Evolutionary conservation across 2,329 filamentous ascomycete genomes (phyloP).

Genomic region (Canariomyces notabilis): DNA sequence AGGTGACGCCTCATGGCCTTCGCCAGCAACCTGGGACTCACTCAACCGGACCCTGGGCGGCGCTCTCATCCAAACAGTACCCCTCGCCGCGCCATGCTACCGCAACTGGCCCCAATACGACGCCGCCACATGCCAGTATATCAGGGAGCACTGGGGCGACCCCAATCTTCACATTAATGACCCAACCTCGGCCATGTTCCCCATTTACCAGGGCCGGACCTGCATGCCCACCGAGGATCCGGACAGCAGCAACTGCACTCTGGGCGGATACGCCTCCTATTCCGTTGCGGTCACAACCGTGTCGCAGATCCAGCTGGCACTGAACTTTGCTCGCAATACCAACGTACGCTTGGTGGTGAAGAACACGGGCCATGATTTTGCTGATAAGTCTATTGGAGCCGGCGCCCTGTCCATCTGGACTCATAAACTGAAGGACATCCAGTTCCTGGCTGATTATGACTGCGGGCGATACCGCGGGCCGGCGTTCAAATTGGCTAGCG

Average conservation of each 20-base stretch:
- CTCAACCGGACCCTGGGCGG: constrained; percentile 24
- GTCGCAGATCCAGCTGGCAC: constrained; percentile 36
- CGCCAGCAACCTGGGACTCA: constrained; percentile 27
- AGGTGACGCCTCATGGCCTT: constrained; percentile 31
- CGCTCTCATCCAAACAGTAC: constrained; percentile 32
- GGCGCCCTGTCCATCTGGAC: constrained; percentile 32
- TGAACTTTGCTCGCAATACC: constrained; percentile 39
- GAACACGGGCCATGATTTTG: constrained; percentile 52
- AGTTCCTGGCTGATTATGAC: constrained; percentile 22
- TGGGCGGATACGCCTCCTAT: constrained; percentile 36
- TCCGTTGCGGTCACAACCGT: constrained; percentile 36
- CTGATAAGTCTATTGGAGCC: constrained; percentile 35
- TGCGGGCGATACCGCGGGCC: constrained; percentile 23
- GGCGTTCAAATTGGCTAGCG: constrained; percentile 42
- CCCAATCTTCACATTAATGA: constrained; percentile 27
- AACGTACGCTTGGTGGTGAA: constrained; percentile 37
- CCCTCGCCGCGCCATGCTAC: constrained; percentile 34
- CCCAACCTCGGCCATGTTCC: constrained; percentile 38
- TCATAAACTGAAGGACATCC: constrained; percentile 23
- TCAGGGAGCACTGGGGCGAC: constrained; percentile 25
- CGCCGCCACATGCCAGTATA: constrained; percentile 27
- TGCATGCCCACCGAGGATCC: constrained; percentile 29
- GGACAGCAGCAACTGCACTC: constrained; percentile 30
- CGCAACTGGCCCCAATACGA: constrained; percentile 26
- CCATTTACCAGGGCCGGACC: constrained; percentile 36